phyloP scores from a whole-genome alignment of 768 basidiomycete species.

The Mycena belliarum region DNA sequence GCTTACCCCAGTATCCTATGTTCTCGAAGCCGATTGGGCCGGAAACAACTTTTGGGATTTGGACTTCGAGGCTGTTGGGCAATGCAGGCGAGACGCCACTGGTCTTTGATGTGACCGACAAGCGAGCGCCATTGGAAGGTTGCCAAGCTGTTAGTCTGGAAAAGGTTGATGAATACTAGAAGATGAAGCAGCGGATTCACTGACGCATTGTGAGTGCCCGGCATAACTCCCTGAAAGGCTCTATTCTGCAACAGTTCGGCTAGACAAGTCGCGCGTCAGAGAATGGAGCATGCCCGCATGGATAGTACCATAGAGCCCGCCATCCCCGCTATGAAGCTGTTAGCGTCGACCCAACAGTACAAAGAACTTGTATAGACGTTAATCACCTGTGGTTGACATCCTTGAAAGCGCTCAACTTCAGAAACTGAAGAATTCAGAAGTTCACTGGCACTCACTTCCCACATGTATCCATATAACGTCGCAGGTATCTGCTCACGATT shows the following conservation, averaged over 20 bases:
- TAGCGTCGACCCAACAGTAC: not conserved
- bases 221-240: slow-evolving; percentile 58
- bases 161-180: not conserved
- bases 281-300: too few species aligned
- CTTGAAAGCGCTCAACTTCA: slow-evolving; percentile 10
- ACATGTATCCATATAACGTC: slow-evolving; percentile 37
- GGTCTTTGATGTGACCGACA: slow-evolving; percentile 41
- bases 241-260: slow-evolving; percentile 53
- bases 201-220: slow-evolving; percentile 43
- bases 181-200: not conserved
- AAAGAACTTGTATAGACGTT: too few species aligned
- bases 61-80: slow-evolving; percentile 56
- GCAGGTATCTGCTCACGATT: slow-evolving; percentile 24
- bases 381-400: slow-evolving; percentile 37
- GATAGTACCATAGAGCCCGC: slow-evolving; percentile 38
- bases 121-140: slow-evolving; percentile 38
- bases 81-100: slow-evolving; percentile 49
- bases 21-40: slow-evolving; percentile 50
- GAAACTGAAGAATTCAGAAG: not conserved
- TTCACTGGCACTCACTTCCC: slow-evolving; percentile 32
- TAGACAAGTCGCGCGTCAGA: slow-evolving; percentile 5
- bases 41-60: slow-evolving; percentile 38
- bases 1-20: slow-evolving; percentile 52
- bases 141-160: slow-evolving; percentile 45
- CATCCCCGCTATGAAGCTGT: slow-evolving; percentile 33